Evolutionary conservation across 108 stramenopile species (phyloP).

Genomic region (Skeletonema potamos): DNA sequence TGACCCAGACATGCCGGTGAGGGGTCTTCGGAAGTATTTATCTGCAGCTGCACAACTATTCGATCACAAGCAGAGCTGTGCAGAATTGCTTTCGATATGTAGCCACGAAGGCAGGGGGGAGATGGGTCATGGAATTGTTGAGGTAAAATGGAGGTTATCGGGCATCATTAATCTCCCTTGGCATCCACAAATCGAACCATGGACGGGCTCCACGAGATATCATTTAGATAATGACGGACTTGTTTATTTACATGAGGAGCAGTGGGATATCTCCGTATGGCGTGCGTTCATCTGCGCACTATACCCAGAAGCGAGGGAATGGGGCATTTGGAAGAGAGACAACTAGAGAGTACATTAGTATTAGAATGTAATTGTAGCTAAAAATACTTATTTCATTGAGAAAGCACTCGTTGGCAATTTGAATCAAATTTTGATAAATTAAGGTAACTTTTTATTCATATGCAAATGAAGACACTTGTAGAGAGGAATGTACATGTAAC

Average conservation of each 20-base stretch:
- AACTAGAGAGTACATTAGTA: not conserved
- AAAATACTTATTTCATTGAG: not conserved
- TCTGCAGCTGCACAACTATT: constrained; percentile 79
- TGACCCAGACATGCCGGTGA: constrained; percentile 90
- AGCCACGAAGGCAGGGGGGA: constrained; percentile 8
- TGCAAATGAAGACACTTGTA: not conserved
- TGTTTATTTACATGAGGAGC: constrained; percentile 64
- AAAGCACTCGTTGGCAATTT: not conserved
- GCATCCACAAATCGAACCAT: constrained; percentile 64
- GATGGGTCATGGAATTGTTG: constrained; percentile 27
- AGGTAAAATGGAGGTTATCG: constrained; percentile 59
- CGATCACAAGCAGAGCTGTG: constrained; percentile 54
- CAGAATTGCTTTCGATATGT: constrained; percentile 42
- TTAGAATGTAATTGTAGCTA: not conserved
- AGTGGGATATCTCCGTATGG: constrained; percentile 72
- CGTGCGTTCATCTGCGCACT: constrained; percentile 75
- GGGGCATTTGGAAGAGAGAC: constrained; percentile 10
- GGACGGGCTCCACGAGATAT: constrained; percentile 71
- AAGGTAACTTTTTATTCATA: not conserved
- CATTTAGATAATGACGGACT: constrained; percentile 65
- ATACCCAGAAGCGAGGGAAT: constrained; percentile 38
- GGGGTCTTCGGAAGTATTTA: constrained; percentile 78
- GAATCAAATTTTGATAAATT: not conserved
- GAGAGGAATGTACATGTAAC: not conserved
- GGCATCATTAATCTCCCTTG: constrained; percentile 67